phyloP scores from a whole-genome alignment of 2,329 filamentous ascomycete species.

The Penicillium sclerotigenum region DNA sequence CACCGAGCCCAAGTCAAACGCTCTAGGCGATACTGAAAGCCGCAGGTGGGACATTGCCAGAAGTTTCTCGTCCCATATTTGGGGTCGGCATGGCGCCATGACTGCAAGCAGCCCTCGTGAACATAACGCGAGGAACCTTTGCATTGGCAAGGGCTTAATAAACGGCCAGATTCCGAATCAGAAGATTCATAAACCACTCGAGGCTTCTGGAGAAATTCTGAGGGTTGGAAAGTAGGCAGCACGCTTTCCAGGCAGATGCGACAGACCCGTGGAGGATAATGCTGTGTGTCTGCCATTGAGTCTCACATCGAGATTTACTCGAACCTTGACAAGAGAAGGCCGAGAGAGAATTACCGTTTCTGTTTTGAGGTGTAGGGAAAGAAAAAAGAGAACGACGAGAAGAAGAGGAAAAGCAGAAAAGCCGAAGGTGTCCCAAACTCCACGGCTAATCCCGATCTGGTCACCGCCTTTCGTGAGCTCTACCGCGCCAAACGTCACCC shows the following conservation, averaged over 20 bases:
- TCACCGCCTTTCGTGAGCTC: conserved; percentile 26
- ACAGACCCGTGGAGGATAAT: conserved; percentile 72
- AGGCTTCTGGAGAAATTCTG: conserved; percentile 56
- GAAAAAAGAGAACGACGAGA: background rate
- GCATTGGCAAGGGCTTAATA: conserved; percentile 89
- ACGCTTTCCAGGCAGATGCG: conserved; percentile 83
- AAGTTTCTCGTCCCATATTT: conserved; percentile 64
- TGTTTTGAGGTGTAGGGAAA: conserved; percentile 10
- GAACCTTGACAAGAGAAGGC: background rate
- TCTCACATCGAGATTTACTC: conserved; percentile 6
- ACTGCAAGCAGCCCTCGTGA: conserved; percentile 82
- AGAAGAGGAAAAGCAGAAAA: conserved; percentile 17
- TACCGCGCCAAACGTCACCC: conserved; percentile 33
- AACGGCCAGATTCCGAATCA: conserved; percentile 68
- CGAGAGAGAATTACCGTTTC: conserved; percentile 16
- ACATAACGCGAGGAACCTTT: conserved; percentile 92
- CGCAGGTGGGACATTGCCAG: conserved; percentile 84
- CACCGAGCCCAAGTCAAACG: conserved; percentile 72
- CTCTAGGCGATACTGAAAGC: conserved; percentile 75
- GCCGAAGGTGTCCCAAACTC: conserved; percentile 4
- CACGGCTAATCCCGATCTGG: conserved; percentile 14
- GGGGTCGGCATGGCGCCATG: conserved; percentile 76
- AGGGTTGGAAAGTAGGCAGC: conserved; percentile 57
- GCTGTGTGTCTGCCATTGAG: conserved; percentile 34
- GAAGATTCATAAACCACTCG: conserved; percentile 70